These are phyloP conservation scores for Mycosphaerella arachidis DNA, from an alignment of 2,329 filamentous ascomycete species.

Conservation along the genomic window DNA sequence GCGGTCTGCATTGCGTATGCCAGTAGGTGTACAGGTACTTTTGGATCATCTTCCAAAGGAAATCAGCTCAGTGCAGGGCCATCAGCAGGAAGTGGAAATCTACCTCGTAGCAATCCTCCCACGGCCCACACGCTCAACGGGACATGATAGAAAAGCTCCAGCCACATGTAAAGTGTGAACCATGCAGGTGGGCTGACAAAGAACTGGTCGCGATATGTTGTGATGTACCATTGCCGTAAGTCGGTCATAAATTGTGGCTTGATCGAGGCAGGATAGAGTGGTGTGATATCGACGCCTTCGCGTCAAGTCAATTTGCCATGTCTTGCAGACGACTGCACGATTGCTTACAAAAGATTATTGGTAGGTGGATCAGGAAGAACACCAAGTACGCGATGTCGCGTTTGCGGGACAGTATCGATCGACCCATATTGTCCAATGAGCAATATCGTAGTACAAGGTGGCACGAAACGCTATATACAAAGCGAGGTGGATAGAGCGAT, in stretches of 20 bases:
- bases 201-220: slow-evolving; percentile 60
- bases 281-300: slow-evolving; percentile 57
- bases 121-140: slow-evolving; percentile 59
- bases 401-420: slow-evolving; percentile 33
- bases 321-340: not conserved
- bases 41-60: slow-evolving; percentile 47
- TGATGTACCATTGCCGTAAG: slow-evolving; percentile 55
- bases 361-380: slow-evolving; percentile 60
- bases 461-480: not conserved
- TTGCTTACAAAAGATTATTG: slow-evolving; percentile 55
- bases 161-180: slow-evolving; percentile 52
- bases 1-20: slow-evolving; percentile 57
- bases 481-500: not conserved
- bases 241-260: slow-evolving; percentile 47
- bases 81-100: slow-evolving; percentile 13
- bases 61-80: not conserved
- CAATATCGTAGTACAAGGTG: too few relatives aligned
- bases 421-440: not conserved
- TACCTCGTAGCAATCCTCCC: slow-evolving; percentile 50
- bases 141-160: slow-evolving; percentile 59
- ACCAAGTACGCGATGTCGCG: slow-evolving; percentile 49
- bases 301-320: not conserved
- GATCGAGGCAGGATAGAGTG: slow-evolving; percentile 53
- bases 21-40: slow-evolving; percentile 56
- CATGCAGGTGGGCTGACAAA: slow-evolving; percentile 56